Evolutionary conservation across 2,329 filamentous ascomycete genomes (phyloP).

Genomic region (Diaporthe helianthi): DNA sequence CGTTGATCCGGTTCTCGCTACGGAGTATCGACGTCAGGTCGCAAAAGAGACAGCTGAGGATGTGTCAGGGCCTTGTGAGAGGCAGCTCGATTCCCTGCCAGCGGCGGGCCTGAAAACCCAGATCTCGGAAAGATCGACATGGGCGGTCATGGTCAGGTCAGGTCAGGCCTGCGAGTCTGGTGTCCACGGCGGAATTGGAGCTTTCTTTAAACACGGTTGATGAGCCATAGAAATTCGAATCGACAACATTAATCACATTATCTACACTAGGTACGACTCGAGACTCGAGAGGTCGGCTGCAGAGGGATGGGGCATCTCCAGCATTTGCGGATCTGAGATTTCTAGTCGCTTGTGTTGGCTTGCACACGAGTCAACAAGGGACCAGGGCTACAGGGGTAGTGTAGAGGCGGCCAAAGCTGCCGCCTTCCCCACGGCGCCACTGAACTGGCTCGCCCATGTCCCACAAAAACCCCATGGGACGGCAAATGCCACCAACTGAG

Average conservation of each 20-base stretch:
- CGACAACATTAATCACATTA: too few relatives aligned
- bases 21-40: neutral
- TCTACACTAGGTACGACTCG: too few relatives aligned
- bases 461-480: slow-evolving; percentile 29
- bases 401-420: too few relatives aligned
- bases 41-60: slow-evolving; percentile 6
- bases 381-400: neutral
- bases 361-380: slow-evolving; percentile 18
- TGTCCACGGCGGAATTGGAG: slow-evolving; percentile 8
- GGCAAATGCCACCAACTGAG: slow-evolving; percentile 6
- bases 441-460: slow-evolving; percentile 13
- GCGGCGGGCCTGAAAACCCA: neutral
- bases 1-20: slow-evolving; percentile 2
- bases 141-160: neutral
- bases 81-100: slow-evolving; percentile 17
- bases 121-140: slow-evolving; percentile 30
- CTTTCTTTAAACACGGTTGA: neutral
- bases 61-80: neutral
- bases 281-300: slow-evolving; percentile 4
- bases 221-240: too few relatives aligned
- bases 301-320: neutral
- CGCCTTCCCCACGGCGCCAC: slow-evolving; percentile 11
- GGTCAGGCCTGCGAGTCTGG: neutral
- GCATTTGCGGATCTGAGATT: slow-evolving; percentile 11
- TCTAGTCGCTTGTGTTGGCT: neutral